A percentile compares a stretch with the other conserved stretches of the same genome.
Conservation (phyloP, 192 early-diverging fungal species). For the Coemansia sp. region DNA sequence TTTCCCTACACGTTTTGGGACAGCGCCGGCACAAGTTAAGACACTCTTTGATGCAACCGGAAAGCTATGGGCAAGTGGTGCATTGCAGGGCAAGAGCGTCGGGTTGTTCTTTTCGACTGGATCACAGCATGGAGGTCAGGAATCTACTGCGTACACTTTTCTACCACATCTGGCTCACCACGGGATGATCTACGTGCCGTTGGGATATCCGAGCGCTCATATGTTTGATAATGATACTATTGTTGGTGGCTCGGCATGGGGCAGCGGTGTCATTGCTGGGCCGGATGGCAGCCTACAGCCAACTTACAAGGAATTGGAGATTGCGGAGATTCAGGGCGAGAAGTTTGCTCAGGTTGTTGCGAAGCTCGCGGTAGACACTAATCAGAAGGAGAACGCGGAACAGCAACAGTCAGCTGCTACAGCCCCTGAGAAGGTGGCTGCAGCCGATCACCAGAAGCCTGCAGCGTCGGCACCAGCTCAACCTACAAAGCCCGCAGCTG, state of each 20-base stretch:
- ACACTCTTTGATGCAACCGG: slow-evolving; percentile 32
- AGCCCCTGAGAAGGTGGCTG: background rate
- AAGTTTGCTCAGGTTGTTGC: slow-evolving; percentile 29
- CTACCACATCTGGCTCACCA: slow-evolving; percentile 57
- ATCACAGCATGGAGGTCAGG: slow-evolving; percentile 59
- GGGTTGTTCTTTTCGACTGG: slow-evolving; percentile 51
- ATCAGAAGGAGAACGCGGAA: background rate
- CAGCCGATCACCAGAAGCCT: background rate
- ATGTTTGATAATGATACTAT: slow-evolving; percentile 21
- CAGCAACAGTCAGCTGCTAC: background rate
- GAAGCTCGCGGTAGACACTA: slow-evolving; percentile 4
- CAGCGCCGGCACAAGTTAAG: slow-evolving; percentile 31
- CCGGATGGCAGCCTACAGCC: slow-evolving; percentile 27
- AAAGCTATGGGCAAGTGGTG: slow-evolving; percentile 17
- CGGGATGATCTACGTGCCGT: slow-evolving; percentile 58
- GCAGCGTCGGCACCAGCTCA: background rate
- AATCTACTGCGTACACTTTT: slow-evolving; percentile 54
- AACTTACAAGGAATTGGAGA: slow-evolving; percentile 20
- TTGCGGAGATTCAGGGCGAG: slow-evolving; percentile 37
- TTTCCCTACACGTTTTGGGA: slow-evolving; percentile 35
- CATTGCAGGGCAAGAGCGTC: slow-evolving; percentile 21
- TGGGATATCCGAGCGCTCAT: slow-evolving; percentile 39
- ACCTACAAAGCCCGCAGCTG: slow-evolving; percentile 1
- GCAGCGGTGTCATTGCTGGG: slow-evolving; percentile 23
- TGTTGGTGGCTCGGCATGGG: slow-evolving; percentile 28